Evolutionary conservation across 306 rosid genomes (phyloP), one percentile per base, ranked within the genome.

Genomic region (Acacia confusa): DNA sequence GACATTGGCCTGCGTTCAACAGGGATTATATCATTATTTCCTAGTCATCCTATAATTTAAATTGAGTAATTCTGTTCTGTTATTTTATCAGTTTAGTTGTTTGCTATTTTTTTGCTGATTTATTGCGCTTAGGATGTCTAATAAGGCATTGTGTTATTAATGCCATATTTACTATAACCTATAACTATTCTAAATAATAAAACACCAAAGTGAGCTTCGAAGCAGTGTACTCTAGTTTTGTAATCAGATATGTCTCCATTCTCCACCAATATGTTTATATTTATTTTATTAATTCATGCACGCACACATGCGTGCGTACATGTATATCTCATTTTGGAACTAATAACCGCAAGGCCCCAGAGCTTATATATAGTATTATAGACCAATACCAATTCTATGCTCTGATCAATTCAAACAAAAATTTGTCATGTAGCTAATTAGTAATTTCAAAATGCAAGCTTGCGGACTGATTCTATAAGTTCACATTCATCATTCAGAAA

Each of bases 401-500:
- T 70, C 73, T 75, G 19, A 75, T 75, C 76, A 53, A 82, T 75
- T 64, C 61, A 32, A 78, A 57, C 41, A 61, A 79, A 68, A 28
- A 3, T 17, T 17, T 32, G 25, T 69, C 70, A 60, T 20, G 77
- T 38, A 24, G 74, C 79, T 78, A 41, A 52, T 52, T 52, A 40
- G 64, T 40, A 40, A 71, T 61, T 66, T 77, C 43, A 11, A 63
- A 20, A 60, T 71, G 52, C 50, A 32, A 53, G 25, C 44, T 43
- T 69, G 61, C 63, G 34, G 58, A 55, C 75, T 36, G 22, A n/a
- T 38, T 84, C 32, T 81, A 77, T 44, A 17, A 9, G 77, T 70
- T 75, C 76, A 32, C 65, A 71, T 53, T 79, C 74, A 76, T 72
- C 74, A 75, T 61, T 70, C 13, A 67, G 64, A 41, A 20, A 74